These are phyloP conservation scores for Neoarthrinium moseri DNA, from an alignment of 2,329 filamentous ascomycete genomes.

Conservation along the genomic window DNA sequence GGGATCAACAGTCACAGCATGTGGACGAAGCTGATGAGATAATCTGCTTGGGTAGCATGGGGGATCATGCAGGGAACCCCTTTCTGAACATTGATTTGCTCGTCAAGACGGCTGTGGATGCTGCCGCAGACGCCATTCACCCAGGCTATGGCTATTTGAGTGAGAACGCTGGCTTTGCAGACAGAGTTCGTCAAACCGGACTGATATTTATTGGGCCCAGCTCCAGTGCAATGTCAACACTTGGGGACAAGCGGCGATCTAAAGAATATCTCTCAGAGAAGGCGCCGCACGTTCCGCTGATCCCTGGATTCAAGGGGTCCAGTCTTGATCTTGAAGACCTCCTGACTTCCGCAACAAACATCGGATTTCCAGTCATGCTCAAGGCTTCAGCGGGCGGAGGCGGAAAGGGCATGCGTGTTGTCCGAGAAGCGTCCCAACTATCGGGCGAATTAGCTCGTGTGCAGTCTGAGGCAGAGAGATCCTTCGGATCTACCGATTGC, in stretches of 20 bases:
- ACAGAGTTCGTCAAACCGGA: slow-evolving; percentile 65
- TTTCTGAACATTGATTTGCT: slow-evolving; percentile 69
- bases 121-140: slow-evolving; percentile 67
- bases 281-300: slow-evolving; percentile 65
- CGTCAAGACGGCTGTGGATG: slow-evolving; percentile 62
- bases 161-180: slow-evolving; percentile 68
- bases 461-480: slow-evolving; percentile 32
- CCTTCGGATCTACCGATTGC: slow-evolving; percentile 33
- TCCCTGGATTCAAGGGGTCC: slow-evolving; percentile 66
- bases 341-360: slow-evolving; percentile 11
- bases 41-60: slow-evolving; percentile 56
- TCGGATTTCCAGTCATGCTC: slow-evolving; percentile 38
- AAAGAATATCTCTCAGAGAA: slow-evolving; percentile 66
- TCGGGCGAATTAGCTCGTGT: slow-evolving; percentile 24
- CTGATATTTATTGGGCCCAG: slow-evolving; percentile 70
- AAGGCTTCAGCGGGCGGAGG: slow-evolving; percentile 42
- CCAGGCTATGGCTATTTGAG: slow-evolving; percentile 71
- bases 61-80: slow-evolving; percentile 47
- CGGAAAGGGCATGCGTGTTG: slow-evolving; percentile 37
- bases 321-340: slow-evolving; percentile 52
- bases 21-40: slow-evolving; percentile 64
- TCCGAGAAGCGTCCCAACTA: slow-evolving; percentile 16
- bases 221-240: slow-evolving; percentile 19
- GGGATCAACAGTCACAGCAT: slow-evolving; percentile 63
- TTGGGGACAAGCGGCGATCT: slow-evolving; percentile 43